Evolutionary conservation across 2,329 filamentous ascomycete species (phyloP).

Genomic region (Cephalotrichum gorgonifer): DNA sequence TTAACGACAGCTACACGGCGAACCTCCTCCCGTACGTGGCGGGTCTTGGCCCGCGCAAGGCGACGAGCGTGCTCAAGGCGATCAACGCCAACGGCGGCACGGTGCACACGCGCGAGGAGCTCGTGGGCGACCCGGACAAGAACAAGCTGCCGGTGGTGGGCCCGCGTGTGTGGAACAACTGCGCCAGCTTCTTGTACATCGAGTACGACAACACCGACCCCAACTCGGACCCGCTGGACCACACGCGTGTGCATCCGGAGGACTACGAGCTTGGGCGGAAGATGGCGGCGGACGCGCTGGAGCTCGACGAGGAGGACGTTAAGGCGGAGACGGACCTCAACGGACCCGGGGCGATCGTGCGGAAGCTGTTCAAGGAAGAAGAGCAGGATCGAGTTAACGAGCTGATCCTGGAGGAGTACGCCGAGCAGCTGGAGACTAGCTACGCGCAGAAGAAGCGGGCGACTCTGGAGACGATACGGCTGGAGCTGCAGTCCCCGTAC

Average conservation of each 20-base stretch:
- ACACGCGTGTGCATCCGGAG: conserved; percentile 93
- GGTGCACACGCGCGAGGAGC: conserved; percentile 73
- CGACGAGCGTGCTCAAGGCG: conserved; percentile 61
- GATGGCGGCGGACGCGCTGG: conserved; percentile 94
- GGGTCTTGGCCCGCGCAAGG: conserved; percentile 86
- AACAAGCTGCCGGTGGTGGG: conserved; percentile 72
- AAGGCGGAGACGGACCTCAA: conserved; percentile 89
- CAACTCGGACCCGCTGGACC: conserved; percentile 85
- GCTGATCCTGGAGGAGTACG: conserved; percentile 91
- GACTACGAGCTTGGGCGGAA: conserved; percentile 97
- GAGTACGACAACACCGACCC: conserved; percentile 75
- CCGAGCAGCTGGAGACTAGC: conserved; percentile 85
- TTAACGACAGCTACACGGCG: conserved; percentile 69
- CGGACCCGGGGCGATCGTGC: conserved; percentile 80
- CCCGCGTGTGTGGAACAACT: conserved; percentile 90
- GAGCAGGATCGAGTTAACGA: conserved; percentile 94
- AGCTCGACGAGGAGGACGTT: conserved; percentile 95
- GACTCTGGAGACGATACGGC: conserved; percentile 90
- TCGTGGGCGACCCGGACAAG: conserved; percentile 78
- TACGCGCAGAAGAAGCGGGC: conserved; percentile 92
- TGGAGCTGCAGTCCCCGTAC: conserved; percentile 84
- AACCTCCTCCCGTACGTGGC: conserved; percentile 86
- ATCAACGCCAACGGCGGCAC: conserved; percentile 86
- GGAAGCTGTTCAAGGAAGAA: conserved; percentile 89
- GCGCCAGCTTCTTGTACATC: conserved; percentile 88